Conservation (phyloP, 441 rosid species). For the Erodium texanum region DNA sequence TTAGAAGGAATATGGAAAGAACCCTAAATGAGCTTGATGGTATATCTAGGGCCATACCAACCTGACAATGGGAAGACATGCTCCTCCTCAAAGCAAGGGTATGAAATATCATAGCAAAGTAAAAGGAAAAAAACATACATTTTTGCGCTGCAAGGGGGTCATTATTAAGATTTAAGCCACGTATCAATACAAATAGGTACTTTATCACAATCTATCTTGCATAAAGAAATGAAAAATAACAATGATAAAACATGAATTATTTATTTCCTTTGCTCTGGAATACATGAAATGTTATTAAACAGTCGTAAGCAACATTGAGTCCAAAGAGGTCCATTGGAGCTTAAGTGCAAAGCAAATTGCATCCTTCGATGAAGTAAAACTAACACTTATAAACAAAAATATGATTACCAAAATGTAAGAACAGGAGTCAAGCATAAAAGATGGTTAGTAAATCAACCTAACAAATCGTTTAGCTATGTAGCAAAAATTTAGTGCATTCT, state of each 20-base stretch:
- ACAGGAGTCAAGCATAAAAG: background rate
- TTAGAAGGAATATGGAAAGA: background rate
- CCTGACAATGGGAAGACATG: background rate
- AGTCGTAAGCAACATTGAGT: background rate
- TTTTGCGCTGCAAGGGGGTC: background rate
- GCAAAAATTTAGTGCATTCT: background rate
- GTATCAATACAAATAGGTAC: background rate
- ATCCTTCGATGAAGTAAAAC: background rate
- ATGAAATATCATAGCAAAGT: background rate
- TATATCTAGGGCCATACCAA: background rate
- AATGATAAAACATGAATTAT: background rate
- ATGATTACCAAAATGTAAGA: background rate
- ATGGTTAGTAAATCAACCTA: background rate
- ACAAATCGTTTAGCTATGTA: background rate
- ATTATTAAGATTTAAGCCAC: background rate
- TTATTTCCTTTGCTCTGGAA: background rate
- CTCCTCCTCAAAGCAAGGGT: background rate
- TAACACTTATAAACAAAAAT: background rate
- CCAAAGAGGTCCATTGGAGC: background rate
- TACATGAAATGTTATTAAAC: background rate
- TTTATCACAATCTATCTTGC: background rate
- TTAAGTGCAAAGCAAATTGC: background rate
- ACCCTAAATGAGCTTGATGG: background rate
- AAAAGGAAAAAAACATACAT: background rate
- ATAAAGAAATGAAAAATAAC: background rate